phyloP scores from a whole-genome alignment of 2,329 filamentous ascomycete species.

The Didymosphaeria variabile region DNA sequence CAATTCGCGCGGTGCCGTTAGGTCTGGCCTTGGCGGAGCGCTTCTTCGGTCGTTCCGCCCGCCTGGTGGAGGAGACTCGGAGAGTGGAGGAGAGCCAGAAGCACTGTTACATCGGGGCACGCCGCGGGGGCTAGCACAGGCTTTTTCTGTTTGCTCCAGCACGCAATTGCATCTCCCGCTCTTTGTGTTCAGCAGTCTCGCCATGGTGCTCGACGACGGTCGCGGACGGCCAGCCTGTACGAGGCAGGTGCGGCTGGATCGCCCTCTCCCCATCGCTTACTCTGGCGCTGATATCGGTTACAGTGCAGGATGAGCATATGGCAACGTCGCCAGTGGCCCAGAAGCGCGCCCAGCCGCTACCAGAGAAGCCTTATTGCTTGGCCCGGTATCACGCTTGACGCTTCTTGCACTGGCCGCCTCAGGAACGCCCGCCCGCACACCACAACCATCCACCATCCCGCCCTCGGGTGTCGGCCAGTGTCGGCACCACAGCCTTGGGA shows the following conservation, averaged over 20 bases:
- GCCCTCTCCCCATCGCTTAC: neutral
- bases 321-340: neutral
- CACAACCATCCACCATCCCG: neutral
- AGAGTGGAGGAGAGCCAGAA: neutral
- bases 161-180: neutral
- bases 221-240: neutral
- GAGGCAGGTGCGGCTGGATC: neutral
- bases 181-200: neutral
- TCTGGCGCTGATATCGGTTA: slow-evolving; percentile 9
- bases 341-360: slow-evolving; percentile 9
- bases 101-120: neutral
- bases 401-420: neutral
- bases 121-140: neutral
- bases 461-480: slow-evolving; percentile 4
- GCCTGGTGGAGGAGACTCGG: neutral
- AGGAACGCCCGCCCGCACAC: neutral
- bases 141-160: neutral
- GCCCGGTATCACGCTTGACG: slow-evolving; percentile 7
- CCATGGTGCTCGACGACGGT: neutral
- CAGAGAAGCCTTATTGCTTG: slow-evolving; percentile 7
- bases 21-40: neutral
- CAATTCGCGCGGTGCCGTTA: slow-evolving; percentile 4
- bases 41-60: slow-evolving; percentile 2
- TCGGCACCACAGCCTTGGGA: slow-evolving; percentile 5
- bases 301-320: slow-evolving; percentile 3